Conservation (phyloP, 2,329 filamentous ascomycete species). For the Pseudogymnoascus sp. region DNA sequence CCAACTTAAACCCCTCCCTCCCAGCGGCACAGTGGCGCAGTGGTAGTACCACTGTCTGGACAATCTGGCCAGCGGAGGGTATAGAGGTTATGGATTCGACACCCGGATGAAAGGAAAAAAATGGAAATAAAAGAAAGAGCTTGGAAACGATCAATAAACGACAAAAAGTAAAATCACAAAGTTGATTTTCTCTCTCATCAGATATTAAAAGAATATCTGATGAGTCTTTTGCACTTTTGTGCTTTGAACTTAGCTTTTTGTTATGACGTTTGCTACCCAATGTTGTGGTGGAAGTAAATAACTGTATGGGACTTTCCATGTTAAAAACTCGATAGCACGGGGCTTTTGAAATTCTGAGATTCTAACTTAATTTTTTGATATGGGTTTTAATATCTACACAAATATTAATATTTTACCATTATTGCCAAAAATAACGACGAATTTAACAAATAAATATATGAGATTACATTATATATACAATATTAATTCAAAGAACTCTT, state of each 20-base stretch:
- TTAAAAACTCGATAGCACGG: no score
- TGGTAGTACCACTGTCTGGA: constrained; percentile 8
- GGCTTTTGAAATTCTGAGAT: no score
- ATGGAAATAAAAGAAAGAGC: neutral
- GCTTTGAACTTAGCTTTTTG: neutral
- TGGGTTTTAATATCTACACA: neutral
- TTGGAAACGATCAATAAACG: neutral
- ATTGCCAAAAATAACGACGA: neutral
- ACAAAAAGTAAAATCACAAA: constrained; percentile 10
- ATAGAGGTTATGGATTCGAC: neutral
- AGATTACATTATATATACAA: neutral
- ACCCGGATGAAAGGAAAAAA: neutral
- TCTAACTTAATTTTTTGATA: no score
- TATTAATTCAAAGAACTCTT: neutral
- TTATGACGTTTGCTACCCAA: no score
- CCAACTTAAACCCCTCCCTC: neutral
- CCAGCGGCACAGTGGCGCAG: constrained; percentile 5
- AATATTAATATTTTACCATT: neutral
- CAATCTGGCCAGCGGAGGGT: constrained; percentile 8
- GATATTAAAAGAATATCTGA: neutral
- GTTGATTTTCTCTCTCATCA: constrained; percentile 3
- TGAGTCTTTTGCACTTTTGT: constrained; percentile 7
- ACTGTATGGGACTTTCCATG: no score
- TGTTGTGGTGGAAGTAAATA: no score
- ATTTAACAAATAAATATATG: neutral